These are phyloP conservation scores for Cornus suecica DNA, from an alignment of 148 eudicot species.

Conservation along the genomic window DNA sequence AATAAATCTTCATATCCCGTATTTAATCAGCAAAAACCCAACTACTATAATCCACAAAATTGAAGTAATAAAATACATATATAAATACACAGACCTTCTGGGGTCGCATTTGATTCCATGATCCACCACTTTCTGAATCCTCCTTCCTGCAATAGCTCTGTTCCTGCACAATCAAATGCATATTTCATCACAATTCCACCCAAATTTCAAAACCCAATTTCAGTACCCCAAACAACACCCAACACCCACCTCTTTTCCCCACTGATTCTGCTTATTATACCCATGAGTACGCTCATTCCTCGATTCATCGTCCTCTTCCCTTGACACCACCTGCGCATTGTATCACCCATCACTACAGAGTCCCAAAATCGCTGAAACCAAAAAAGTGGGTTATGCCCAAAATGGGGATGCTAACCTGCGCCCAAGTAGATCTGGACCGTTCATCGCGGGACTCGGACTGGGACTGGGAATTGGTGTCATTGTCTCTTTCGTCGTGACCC, in stretches of 20 bases:
- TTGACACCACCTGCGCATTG: constrained; percentile 70
- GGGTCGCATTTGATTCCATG: constrained; percentile 31
- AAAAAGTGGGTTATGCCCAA: background rate
- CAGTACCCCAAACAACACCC: background rate
- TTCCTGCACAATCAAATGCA: constrained; percentile 20
- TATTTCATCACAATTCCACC: constrained; percentile 1
- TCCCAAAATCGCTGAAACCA: background rate
- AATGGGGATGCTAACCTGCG: constrained; percentile 46
- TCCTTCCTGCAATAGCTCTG: constrained; percentile 31
- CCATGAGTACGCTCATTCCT: constrained; percentile 16
- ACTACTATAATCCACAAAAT: background rate
- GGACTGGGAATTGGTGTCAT: constrained; percentile 20
- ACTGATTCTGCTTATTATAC: constrained; percentile 19
- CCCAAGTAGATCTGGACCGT: constrained; percentile 85
- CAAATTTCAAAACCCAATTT: constrained; percentile 2
- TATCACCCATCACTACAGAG: constrained; percentile 1
- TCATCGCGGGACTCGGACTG: constrained; percentile 52
- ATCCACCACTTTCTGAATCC: constrained; percentile 36
- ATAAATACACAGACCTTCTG: constrained; percentile 46
- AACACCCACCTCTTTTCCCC: constrained; percentile 20
- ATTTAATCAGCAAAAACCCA: no score
- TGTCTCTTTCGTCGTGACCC: constrained; percentile 30
- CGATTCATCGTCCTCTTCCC: constrained; percentile 42
- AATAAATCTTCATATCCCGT: no score
- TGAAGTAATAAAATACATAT: background rate